Evolutionary conservation across 345 rosid genomes (phyloP).

Genomic region (Rhodomyrtus tomentosa): DNA sequence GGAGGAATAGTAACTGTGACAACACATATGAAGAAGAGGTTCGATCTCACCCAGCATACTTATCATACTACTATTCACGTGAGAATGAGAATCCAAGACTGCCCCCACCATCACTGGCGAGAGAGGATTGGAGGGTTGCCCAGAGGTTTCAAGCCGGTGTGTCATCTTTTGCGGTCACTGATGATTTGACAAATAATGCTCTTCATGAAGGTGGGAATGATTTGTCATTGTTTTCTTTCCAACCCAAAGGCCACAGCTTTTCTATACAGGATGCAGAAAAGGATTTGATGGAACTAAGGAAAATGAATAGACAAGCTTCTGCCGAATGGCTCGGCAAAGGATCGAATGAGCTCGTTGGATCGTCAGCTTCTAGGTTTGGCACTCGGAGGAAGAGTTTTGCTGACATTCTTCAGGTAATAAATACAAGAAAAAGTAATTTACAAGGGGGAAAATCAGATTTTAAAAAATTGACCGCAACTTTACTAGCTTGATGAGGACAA

Average conservation of each 20-base stretch:
- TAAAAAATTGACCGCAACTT: background rate
- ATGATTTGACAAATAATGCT: constrained; percentile 42
- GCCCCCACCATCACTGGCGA: constrained; percentile 75
- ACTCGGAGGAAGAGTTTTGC: constrained; percentile 90
- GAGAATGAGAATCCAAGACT: constrained; percentile 76
- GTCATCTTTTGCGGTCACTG: constrained; percentile 34
- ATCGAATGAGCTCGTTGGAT: constrained; percentile 22
- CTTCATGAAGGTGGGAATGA: constrained; percentile 15
- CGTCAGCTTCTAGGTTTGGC: constrained; percentile 42
- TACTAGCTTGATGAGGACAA: background rate
- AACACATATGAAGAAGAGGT: constrained; percentile 65
- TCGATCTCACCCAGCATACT: constrained; percentile 71
- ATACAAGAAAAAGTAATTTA: background rate
- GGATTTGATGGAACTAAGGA: constrained; percentile 62
- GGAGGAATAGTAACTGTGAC: constrained; percentile 14
- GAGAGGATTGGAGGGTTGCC: constrained; percentile 85
- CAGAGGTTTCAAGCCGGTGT: constrained; percentile 72
- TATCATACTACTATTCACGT: constrained; percentile 65
- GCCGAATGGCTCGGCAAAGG: constrained; percentile 40
- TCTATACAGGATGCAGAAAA: constrained; percentile 45
- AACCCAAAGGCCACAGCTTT: constrained; percentile 47
- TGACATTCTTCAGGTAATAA: constrained; percentile 80
- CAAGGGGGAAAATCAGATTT: background rate
- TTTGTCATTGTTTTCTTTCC: constrained; percentile 64
- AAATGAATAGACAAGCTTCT: constrained; percentile 32